A percentile compares a stretch with the other conserved stretches of the same genome.
phyloP scores from a whole-genome alignment of 768 basidiomycete genomes.

The Serendipita vermifera region DNA sequence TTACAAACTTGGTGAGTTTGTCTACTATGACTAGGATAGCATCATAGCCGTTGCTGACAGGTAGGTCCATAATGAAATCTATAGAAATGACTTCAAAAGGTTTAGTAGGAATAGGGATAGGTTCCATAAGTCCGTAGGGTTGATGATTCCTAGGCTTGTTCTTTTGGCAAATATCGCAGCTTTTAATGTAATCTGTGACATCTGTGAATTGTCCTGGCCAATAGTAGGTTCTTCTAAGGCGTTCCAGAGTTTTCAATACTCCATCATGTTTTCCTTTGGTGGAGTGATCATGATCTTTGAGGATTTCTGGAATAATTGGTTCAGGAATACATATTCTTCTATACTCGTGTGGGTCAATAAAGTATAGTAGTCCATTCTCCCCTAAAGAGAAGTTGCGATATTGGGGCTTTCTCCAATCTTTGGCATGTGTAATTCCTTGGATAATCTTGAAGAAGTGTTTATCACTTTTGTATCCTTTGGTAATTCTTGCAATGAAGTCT shows the following conservation, averaged over 20 bases:
- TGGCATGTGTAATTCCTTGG: no score
- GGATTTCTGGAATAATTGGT: conserved; percentile 12
- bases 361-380: conserved; percentile 18
- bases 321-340: conserved; percentile 23
- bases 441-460: no score
- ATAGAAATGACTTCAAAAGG: conserved; percentile 12
- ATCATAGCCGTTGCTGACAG: conserved; percentile 10
- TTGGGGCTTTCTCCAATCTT: conserved; percentile 12
- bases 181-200: conserved; percentile 16
- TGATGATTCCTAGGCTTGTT: not conserved
- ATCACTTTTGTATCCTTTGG: no score
- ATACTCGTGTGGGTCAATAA: conserved; percentile 19
- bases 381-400: conserved; percentile 13
- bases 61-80: conserved; percentile 18
- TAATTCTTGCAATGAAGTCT: no score
- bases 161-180: conserved; percentile 15
- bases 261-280: conserved; percentile 22
- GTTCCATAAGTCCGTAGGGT: conserved; percentile 9
- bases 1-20: conserved; percentile 14
- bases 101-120: conserved; percentile 8
- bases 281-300: conserved; percentile 20
- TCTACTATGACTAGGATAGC: conserved; percentile 14
- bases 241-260: conserved; percentile 20
- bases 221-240: conserved; percentile 18
- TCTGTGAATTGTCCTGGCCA: conserved; percentile 25